phyloP scores from a whole-genome alignment of 345 rosid genomes.

The Sonneratia caseolaris region DNA sequence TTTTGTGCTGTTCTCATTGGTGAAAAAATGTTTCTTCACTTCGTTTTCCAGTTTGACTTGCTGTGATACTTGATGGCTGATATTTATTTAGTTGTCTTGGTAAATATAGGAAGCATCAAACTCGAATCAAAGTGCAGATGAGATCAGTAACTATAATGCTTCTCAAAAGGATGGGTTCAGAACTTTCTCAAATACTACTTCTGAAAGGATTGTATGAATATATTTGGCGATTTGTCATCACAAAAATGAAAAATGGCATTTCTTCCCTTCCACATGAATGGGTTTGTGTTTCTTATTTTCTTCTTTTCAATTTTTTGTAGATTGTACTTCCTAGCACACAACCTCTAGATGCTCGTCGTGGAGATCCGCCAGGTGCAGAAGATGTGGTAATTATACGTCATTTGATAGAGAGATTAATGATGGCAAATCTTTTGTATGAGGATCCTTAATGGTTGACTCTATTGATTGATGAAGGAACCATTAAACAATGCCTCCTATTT shows the following conservation, averaged over 20 bases:
- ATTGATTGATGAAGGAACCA: too few species aligned
- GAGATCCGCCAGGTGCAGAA: too few species aligned
- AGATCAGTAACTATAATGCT: conserved; percentile 29
- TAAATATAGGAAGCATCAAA: conserved; percentile 30
- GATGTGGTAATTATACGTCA: too few species aligned
- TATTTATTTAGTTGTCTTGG: neutral
- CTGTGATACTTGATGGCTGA: neutral
- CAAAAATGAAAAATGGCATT: neutral
- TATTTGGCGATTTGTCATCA: neutral
- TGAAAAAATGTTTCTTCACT: neutral
- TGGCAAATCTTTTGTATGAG: too few species aligned
- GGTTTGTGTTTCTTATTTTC: too few species aligned
- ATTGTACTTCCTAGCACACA: too few species aligned
- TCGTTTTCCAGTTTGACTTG: neutral
- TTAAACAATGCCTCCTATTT: too few species aligned
- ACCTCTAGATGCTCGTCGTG: too few species aligned
- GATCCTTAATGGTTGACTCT: too few species aligned
- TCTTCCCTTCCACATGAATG: too few species aligned
- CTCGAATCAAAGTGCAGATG: conserved; percentile 25
- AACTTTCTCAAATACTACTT: neutral
- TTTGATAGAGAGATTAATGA: too few species aligned
- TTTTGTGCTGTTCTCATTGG: conserved; percentile 1
- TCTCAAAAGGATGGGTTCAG: conserved; percentile 25
- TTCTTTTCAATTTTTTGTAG: too few species aligned
- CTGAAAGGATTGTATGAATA: neutral